phyloP scores from a whole-genome alignment of 257 asterid species.

The Mentha longifolia region DNA sequence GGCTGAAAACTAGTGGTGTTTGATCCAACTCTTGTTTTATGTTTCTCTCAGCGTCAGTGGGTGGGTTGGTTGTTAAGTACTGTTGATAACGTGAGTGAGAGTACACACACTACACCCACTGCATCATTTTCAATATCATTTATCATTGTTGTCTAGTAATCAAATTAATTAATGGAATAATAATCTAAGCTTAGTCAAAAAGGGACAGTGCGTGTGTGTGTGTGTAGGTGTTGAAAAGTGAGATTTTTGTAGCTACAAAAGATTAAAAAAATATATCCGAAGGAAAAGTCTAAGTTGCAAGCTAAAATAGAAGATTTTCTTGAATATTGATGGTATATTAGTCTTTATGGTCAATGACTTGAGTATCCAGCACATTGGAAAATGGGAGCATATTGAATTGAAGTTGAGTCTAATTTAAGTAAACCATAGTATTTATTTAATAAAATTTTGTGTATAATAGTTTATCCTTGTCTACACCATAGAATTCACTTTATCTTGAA shows the following conservation, averaged over 20 bases:
- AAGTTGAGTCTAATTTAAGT: background rate
- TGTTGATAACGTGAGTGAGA: constrained; percentile 4
- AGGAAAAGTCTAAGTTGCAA: constrained; percentile 22
- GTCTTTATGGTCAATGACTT: constrained; percentile 9
- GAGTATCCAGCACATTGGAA: constrained; percentile 1
- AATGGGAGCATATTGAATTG: background rate
- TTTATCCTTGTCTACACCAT: background rate
- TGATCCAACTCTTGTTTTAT: no score
- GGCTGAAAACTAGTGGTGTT: no score
- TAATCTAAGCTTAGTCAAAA: constrained; percentile 15
- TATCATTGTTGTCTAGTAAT: constrained; percentile 2
- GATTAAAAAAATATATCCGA: background rate
- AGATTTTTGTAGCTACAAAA: background rate
- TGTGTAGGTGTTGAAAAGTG: constrained; percentile 34
- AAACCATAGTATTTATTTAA: background rate
- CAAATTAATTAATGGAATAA: background rate
- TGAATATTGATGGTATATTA: constrained; percentile 6
- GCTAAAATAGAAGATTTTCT: background rate
- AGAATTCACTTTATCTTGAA: background rate
- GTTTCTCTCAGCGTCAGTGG: background rate
- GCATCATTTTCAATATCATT: constrained; percentile 27
- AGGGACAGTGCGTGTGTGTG: background rate
- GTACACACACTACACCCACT: background rate
- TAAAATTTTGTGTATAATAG: no score
- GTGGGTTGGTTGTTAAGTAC: constrained; percentile 27